Evolutionary conservation across 441 rosid genomes (phyloP).

Genomic region (Aquilaria agallochum): DNA sequence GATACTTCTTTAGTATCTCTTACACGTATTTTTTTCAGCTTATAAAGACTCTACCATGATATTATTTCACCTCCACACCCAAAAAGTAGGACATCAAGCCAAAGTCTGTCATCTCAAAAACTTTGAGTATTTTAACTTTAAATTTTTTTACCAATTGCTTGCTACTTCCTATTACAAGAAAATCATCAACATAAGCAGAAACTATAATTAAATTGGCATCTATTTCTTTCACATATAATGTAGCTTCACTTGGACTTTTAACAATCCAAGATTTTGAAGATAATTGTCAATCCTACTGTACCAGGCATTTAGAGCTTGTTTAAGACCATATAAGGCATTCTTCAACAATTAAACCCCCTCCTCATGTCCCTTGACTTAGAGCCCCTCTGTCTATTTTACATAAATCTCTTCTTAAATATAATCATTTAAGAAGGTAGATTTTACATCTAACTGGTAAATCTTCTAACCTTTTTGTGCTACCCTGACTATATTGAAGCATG

Average conservation of each 20-base stretch:
- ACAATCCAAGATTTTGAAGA: not conserved
- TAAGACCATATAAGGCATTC: too few relatives aligned
- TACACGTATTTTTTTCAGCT: not conserved
- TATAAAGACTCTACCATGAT: not conserved
- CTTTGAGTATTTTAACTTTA: too few relatives aligned
- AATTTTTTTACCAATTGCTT: too few relatives aligned
- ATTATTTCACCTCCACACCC: too few relatives aligned
- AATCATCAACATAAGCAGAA: not conserved
- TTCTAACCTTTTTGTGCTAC: constrained; percentile 1
- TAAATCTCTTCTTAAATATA: not conserved
- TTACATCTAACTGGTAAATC: not conserved
- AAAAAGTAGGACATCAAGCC: too few relatives aligned
- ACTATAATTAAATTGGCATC: not conserved
- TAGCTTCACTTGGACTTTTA: not conserved
- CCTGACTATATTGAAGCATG: too few relatives aligned
- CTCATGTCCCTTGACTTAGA: too few relatives aligned
- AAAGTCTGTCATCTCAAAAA: not conserved
- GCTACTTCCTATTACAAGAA: not conserved
- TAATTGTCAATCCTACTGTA: not conserved
- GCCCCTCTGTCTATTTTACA: not conserved
- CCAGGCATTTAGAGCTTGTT: too few relatives aligned
- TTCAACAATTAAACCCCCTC: too few relatives aligned
- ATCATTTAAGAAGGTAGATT: not conserved
- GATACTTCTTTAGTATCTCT: not conserved
- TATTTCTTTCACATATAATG: not conserved